Conservation (phyloP, 108 stramenopile genomes). For the Cylindrotheca fusiformis region DNA sequence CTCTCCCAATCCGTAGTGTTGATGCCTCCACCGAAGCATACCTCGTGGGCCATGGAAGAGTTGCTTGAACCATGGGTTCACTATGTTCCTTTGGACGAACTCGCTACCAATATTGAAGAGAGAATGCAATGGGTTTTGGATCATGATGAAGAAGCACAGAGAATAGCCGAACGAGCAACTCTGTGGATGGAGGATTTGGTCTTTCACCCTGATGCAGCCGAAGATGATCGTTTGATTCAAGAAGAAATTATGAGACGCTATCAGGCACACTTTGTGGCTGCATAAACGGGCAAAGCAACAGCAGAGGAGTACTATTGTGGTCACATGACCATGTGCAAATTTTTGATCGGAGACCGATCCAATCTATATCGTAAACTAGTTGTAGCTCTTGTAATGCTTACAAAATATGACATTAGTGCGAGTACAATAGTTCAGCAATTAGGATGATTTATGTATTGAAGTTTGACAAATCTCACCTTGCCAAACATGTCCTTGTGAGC, state of each 20-base stretch:
- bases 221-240: constrained; percentile 46
- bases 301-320: background rate
- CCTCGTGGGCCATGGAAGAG: constrained; percentile 79
- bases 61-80: constrained; percentile 74
- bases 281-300: background rate
- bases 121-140: constrained; percentile 69
- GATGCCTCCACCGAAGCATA: constrained; percentile 64
- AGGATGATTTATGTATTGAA: no score
- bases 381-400: background rate
- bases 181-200: constrained; percentile 72
- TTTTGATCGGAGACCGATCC: background rate
- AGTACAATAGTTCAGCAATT: no score
- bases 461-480: constrained; percentile 71
- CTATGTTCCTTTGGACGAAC: constrained; percentile 65
- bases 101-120: constrained; percentile 63
- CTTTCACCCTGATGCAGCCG: constrained; percentile 54
- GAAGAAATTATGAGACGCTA: constrained; percentile 49
- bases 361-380: background rate
- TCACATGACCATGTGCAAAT: no score
- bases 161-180: constrained; percentile 67
- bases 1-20: constrained; percentile 65
- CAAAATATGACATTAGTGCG: background rate
- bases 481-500: constrained; percentile 63
- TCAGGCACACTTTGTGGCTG: constrained; percentile 23
- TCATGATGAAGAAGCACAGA: constrained; percentile 53